These are phyloP conservation scores for Vitis hybrid DNA, from an alignment of 177 flowering plant species.

Conservation along the genomic window DNA sequence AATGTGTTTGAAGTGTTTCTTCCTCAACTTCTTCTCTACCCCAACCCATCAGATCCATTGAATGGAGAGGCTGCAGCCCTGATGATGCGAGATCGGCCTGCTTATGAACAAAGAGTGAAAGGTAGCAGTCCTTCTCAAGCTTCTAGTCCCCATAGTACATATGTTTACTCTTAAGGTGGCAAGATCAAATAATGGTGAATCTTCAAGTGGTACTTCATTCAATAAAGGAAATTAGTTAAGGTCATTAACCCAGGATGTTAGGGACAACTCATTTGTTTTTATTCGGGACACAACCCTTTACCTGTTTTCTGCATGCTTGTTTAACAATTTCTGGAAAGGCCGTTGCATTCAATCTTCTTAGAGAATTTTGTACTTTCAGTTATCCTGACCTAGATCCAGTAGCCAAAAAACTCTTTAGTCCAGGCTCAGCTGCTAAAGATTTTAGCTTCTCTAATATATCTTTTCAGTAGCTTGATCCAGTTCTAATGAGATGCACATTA, in stretches of 20 bases:
- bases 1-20: conserved; percentile 86
- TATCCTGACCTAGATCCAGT: neutral
- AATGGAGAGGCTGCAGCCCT: conserved; percentile 89
- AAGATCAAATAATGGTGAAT: no score
- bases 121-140: conserved; percentile 32
- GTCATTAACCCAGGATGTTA: neutral
- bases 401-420: neutral
- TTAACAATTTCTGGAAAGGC: no score
- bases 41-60: conserved; percentile 81
- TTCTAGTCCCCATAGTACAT: neutral
- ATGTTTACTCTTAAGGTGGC: neutral
- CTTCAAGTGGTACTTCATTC: neutral
- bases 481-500: no score
- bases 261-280: neutral
- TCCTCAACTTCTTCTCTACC: conserved; percentile 87
- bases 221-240: neutral
- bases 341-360: no score
- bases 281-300: neutral
- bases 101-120: conserved; percentile 77
- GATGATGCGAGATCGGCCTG: conserved; percentile 67
- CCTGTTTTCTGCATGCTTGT: no score
- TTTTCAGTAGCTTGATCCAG: no score
- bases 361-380: no score
- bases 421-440: neutral
- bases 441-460: neutral